phyloP scores from a whole-genome alignment of 1,139 yeast genomes.

The Suhomyces bokatorum region DNA sequence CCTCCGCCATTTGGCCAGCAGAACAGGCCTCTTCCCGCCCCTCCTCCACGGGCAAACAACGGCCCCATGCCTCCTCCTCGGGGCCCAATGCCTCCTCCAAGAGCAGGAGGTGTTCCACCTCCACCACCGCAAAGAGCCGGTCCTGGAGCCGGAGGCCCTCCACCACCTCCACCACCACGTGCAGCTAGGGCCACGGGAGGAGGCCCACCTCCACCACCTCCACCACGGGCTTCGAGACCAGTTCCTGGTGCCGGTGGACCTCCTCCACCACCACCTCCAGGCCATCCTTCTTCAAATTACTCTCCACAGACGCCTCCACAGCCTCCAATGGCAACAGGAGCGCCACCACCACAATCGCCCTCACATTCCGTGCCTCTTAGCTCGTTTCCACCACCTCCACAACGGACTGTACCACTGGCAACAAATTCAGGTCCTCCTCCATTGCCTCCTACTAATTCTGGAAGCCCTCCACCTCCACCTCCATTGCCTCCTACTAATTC shows the following conservation, averaged over 20 bases:
- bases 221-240: conserved; percentile 26
- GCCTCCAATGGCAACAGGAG: conserved; percentile 7
- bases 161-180: conserved; percentile 29
- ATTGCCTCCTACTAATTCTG: conserved; percentile 19
- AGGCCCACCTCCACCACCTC: conserved; percentile 30
- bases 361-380: background rate
- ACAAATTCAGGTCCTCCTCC: conserved; percentile 25
- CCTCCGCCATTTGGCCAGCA: conserved; percentile 10
- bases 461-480: conserved; percentile 31
- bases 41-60: conserved; percentile 1
- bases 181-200: conserved; percentile 18
- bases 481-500: conserved; percentile 21
- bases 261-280: conserved; percentile 20
- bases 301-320: conserved; percentile 21
- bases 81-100: conserved; percentile 10
- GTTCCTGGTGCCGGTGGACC: conserved; percentile 24
- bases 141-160: conserved; percentile 11
- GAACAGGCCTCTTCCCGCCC: conserved; percentile 5
- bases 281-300: conserved; percentile 18
- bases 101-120: conserved; percentile 17
- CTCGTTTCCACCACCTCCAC: conserved; percentile 7
- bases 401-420: conserved; percentile 14
- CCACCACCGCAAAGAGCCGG: conserved; percentile 16
- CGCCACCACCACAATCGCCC: background rate
- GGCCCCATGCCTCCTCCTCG: background rate